Evolutionary conservation across 2,329 filamentous ascomycete species (phyloP), one percentile per base, ranked within the genome.

Genomic region (Aspergillus jensenii): DNA sequence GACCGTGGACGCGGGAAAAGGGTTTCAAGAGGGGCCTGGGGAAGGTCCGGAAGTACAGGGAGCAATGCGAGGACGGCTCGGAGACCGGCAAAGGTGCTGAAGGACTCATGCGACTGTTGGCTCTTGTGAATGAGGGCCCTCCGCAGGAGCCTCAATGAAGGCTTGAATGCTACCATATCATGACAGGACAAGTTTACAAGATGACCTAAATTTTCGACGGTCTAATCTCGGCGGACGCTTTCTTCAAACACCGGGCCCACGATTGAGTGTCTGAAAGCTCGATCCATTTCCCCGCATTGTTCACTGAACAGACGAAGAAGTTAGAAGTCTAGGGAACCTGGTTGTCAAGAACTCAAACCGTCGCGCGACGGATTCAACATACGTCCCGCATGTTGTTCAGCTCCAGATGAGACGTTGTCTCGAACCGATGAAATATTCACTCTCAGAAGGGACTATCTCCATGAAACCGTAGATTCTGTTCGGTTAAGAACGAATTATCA

Each of bases 11-110:
- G 6, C 62, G 69, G 11, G 76, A 77, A 60, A 78, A 77, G 59
- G 76, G 76, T 4, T 77, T 77, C 56, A 77, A 75, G 25, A 71
- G 75, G 17, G 76, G 74, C 2, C 52, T 77, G 37, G 74, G 71
- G 17, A 75, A 69, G 60, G 73, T 77, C 53, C 68, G 70, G 44
- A 74, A 73, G 55, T 67, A 69, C 54, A 71, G 75, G 47, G 71
- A 73, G 44, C 63, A 66, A 45, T 76, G 73, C 33, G 75, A 77
- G 49, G 69, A 68, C 37, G 73, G 71, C 8, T 51, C 61, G 12
- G 71, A 69, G 52, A 69, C 66, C 12, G 70, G 73, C 12, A 55
- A 62, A 45, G 59, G 62, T 35, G 73, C 70, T 7, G 73, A 75
- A 60, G 74, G 68, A 4, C 76, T 76, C 55, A 67, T 72, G 69